These are phyloP conservation scores for Lolium perenne DNA, from an alignment of 176 grass and related monocot genomes.

Conservation along the genomic window DNA sequence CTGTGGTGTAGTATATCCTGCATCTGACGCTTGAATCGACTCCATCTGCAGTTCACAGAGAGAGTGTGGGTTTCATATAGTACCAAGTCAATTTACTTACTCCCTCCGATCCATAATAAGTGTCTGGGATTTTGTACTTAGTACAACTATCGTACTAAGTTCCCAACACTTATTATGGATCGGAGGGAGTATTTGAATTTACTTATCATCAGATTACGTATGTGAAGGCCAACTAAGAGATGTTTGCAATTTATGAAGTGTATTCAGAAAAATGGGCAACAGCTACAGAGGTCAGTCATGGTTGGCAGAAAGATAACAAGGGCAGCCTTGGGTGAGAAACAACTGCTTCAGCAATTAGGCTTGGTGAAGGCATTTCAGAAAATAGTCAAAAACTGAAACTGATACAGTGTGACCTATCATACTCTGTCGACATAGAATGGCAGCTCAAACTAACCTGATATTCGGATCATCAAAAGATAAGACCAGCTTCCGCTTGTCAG, in stretches of 20 bases:
- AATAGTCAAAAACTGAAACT: neutral
- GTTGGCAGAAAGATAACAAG: neutral
- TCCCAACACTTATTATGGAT: no score
- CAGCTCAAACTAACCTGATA: conserved; percentile 68
- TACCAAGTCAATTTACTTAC: neutral
- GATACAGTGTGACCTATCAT: conserved; percentile 5
- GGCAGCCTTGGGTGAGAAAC: neutral
- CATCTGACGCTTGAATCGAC: conserved; percentile 87
- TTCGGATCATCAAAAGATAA: conserved; percentile 79
- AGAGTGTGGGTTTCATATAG: neutral
- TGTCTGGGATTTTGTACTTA: no score
- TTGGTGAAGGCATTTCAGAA: conserved; percentile 14
- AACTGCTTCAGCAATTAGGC: neutral
- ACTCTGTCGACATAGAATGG: conserved; percentile 7
- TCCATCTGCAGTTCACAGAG: conserved; percentile 65
- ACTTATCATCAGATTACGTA: neutral
- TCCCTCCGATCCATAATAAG: no score
- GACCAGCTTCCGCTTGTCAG: conserved; percentile 86
- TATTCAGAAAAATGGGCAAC: conserved; percentile 7
- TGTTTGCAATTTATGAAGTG: neutral
- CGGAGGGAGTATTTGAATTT: no score
- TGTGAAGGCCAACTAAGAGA: conserved; percentile 11
- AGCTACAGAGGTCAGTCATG: neutral
- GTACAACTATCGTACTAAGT: no score
- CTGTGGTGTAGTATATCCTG: conserved; percentile 85